Evolutionary conservation across 768 basidiomycete species (phyloP), one percentile per base, ranked within the genome.

Genomic region (Favolaschia claudopus): DNA sequence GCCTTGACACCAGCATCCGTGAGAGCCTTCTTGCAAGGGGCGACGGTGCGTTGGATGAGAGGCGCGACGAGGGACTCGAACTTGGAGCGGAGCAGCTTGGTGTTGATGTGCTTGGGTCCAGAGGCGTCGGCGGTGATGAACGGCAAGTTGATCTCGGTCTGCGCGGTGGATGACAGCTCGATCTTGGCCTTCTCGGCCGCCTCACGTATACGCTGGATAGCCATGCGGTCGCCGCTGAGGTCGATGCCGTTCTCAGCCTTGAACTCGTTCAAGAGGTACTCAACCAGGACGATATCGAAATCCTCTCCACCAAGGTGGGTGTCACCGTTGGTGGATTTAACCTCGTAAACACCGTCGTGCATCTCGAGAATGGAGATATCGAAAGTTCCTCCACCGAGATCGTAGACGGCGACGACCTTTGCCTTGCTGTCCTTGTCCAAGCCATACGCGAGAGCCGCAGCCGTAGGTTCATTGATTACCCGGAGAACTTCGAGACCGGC

Each of bases 171-270:
- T 12, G 95, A 98, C 24, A 99, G 81, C 72, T 99, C 96, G 47
- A 97, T 96, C 87, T 99, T 99, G 65, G 97, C 97, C 82, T 98
- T 98, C 84, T 99, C 97, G 13, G 96, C 95, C 19, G 97, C 97
- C 76, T 99, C 97, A 68, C 97, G 95, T 62, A 99, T 94, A 77
- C 97, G 95, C 76, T 99, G 97, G 67, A 99, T 93, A 7, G 97
- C 96, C 92, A 98, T 97, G 46, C 89, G 85, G 74, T 99, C 97
- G 66, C 85, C 80, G 65, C 80, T 81, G 39, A 99, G 87, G 70
- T 94, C 89, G 59, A 91, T 81, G 32, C 94, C 91, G 5, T 82
- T 80, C 72, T 95, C 90, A 80, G 95, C 96, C 87, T 97, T 94
- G 89, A 99, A 99, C 75, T 95, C 91, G 55, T 83, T 80, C 42